Evolutionary conservation across 169 alveolate genomes (phyloP).

Genomic region (Plasmodium knowlesi): DNA sequence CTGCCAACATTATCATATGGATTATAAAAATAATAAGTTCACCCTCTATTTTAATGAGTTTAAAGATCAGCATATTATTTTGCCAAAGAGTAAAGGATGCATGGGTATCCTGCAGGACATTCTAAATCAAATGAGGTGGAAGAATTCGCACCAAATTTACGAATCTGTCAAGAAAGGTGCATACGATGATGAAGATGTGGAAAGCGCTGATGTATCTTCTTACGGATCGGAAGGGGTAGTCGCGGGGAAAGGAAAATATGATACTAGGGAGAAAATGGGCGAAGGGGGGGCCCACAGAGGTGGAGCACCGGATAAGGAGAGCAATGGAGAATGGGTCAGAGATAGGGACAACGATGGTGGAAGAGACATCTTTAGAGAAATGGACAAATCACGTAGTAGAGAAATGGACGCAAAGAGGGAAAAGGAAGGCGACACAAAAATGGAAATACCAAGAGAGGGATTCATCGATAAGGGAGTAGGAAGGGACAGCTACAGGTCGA

Average conservation of each 20-base stretch:
- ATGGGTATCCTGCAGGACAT: constrained; percentile 11
- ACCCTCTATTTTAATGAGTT: constrained; percentile 34
- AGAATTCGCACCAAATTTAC: background rate
- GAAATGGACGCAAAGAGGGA: background rate
- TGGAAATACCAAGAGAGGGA: background rate
- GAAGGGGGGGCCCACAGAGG: background rate
- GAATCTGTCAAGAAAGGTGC: background rate
- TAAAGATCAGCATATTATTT: constrained; percentile 63
- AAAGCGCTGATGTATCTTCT: constrained; percentile 2
- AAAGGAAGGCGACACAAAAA: background rate
- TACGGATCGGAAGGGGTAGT: background rate
- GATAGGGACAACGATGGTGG: background rate
- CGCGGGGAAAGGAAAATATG: background rate
- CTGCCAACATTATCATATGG: constrained; percentile 42
- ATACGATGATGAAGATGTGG: background rate
- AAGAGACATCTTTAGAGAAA: background rate
- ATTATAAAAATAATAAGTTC: constrained; percentile 47
- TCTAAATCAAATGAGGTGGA: constrained; percentile 52
- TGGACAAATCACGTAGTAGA: background rate
- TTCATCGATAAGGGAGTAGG: background rate
- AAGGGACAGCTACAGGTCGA: background rate
- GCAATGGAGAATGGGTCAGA: too few species aligned
- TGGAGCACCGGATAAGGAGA: background rate
- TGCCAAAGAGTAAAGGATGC: constrained; percentile 52
- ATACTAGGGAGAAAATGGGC: background rate